Evolutionary conservation across 2,329 filamentous ascomycete genomes (phyloP), one percentile per base, ranked within the genome.

Genomic region (Passalora sequoiae): DNA sequence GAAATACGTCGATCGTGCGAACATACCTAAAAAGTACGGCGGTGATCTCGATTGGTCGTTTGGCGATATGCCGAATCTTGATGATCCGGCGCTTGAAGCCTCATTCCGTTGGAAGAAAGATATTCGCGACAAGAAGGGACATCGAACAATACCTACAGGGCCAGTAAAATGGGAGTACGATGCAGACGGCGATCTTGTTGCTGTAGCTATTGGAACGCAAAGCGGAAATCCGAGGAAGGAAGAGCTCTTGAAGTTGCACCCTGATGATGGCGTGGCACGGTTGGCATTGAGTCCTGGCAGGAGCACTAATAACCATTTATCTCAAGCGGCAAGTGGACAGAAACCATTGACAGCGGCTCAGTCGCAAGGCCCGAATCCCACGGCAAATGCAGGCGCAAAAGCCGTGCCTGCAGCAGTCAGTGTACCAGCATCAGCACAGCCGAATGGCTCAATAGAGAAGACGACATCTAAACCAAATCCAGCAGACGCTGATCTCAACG

Each of bases 11-110:
- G 84, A 94, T 40, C 74, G 78, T 0, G 74, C 78, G 40, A 86
- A 91, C 66, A 89, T 97, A 50, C 91, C 91, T 13, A 89, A 86
- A 64, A 80, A 84, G 63, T 97, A 95, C 62, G 91, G 91, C 47
- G 91, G 91, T 32, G 77, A 87, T 52, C 76, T 96, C 6, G 84
- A 94, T 17, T 96, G 85, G 69, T 68, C 76, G 38, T 96, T 85
- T 69, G 88, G 87, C 42, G 78, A 86, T 49, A 71, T 83, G 66
- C 83, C 85, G 5, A 76, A 79, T 39, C 68, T 89, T n/a, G 33
- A 36, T n/a, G 89, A 95, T 46, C 66, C 69, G 1, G 58, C 54
- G 9, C 71, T 74, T 27, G 61, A 65, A n/a, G 50, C 62, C 5
- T 58, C 56, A 8, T 54, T 74, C 24, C 58, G 65, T 21, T 74